These are phyloP conservation scores for Aureoboletus auriporus DNA, from an alignment of 768 basidiomycete species.

Conservation along the genomic window DNA sequence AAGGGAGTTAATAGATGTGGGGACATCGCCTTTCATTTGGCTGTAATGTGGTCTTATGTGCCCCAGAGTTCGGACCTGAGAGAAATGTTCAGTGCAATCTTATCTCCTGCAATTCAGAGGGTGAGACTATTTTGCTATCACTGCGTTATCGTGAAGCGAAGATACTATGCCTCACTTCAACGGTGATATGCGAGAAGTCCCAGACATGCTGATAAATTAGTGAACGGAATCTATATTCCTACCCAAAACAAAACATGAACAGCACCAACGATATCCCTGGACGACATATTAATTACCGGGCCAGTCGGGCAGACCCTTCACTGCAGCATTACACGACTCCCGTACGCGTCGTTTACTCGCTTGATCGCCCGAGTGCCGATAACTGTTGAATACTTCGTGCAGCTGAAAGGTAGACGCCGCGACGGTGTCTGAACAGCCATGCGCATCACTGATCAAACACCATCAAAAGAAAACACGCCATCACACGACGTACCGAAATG, in stretches of 20 bases:
- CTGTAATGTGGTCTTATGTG: too few relatives aligned
- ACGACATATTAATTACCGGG: slow-evolving; percentile 35
- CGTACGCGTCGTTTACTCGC: slow-evolving; percentile 73
- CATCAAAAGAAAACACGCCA: not conserved
- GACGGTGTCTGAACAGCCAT: slow-evolving; percentile 35
- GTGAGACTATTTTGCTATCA: too few relatives aligned
- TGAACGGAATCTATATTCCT: not conserved
- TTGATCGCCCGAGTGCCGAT: slow-evolving; percentile 68
- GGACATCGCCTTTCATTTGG: too few relatives aligned
- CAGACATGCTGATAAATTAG: slow-evolving; percentile 6
- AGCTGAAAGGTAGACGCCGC: slow-evolving; percentile 73
- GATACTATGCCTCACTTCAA: too few relatives aligned
- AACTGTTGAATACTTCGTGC: slow-evolving; percentile 67
- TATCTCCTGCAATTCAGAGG: too few relatives aligned
- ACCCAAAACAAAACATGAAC: not conserved
- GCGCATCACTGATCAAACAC: not conserved
- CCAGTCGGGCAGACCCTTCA: slow-evolving; percentile 72
- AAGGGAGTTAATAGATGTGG: too few relatives aligned
- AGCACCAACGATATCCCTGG: not conserved
- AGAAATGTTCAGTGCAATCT: too few relatives aligned
- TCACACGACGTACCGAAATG: slow-evolving; percentile 42
- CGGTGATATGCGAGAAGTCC: too few relatives aligned
- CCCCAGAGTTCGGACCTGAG: too few relatives aligned
- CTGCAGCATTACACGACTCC: slow-evolving; percentile 73
- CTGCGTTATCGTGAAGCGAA: too few relatives aligned